phyloP scores from a whole-genome alignment of 1,284 basidiomycete species.

The Puccinia coronata region DNA sequence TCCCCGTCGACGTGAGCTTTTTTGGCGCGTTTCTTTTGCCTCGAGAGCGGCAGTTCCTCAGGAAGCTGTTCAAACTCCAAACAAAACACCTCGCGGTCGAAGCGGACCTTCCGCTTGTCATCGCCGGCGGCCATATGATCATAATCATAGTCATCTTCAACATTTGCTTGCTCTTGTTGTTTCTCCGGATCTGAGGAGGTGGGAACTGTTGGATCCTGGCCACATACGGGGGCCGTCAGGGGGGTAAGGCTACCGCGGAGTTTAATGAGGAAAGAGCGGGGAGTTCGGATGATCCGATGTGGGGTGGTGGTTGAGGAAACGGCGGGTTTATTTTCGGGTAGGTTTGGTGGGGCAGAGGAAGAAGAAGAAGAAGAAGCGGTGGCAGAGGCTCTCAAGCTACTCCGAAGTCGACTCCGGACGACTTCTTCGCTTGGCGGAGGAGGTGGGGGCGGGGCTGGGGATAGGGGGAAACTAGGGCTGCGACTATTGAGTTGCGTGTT shows the following conservation, averaged over 20 bases:
- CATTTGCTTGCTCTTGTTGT: not conserved
- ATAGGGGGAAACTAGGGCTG: slow-evolving; percentile 12
- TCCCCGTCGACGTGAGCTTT: not conserved
- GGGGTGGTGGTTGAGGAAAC: not conserved
- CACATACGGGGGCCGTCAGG: slow-evolving; percentile 4
- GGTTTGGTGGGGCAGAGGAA: not conserved
- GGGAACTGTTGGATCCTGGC: not conserved
- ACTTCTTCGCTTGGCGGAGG: not conserved
- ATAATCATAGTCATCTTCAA: not conserved
- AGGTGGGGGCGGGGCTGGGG: not conserved
- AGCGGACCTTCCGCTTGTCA: slow-evolving; percentile 40
- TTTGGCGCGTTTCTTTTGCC: slow-evolving; percentile 11
- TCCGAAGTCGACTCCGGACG: not conserved
- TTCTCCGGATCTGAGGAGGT: not conserved
- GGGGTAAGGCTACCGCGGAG: slow-evolving; percentile 34
- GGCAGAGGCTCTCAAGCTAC: slow-evolving; percentile 20
- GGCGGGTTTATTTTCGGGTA: not conserved
- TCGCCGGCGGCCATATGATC: not conserved
- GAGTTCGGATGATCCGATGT: slow-evolving; percentile 41
- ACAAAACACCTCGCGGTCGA: slow-evolving; percentile 46
- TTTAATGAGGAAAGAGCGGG: slow-evolving; percentile 41
- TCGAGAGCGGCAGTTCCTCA: slow-evolving; percentile 26
- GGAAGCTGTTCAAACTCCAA: slow-evolving; percentile 46
- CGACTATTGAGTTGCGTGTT: slow-evolving; percentile 45
- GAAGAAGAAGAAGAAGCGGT: not conserved